These are phyloP conservation scores for Dendrobium chrysotoxum DNA, from an alignment of 106 monocot genomes.

Conservation along the genomic window DNA sequence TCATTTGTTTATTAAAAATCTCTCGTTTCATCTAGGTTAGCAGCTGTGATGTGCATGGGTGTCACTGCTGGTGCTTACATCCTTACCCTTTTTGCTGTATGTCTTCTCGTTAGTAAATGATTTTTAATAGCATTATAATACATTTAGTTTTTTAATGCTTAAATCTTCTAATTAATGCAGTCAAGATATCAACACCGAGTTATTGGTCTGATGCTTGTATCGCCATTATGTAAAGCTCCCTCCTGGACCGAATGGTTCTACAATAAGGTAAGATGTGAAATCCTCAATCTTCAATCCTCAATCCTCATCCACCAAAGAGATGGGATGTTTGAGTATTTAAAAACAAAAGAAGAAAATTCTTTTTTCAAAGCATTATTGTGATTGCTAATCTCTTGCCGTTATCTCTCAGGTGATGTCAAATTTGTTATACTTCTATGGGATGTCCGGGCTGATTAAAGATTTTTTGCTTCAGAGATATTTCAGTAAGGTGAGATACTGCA, in stretches of 20 bases:
- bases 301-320: background rate
- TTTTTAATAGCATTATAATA: background rate
- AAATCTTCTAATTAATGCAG: conserved; percentile 15
- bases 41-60: conserved; percentile 77
- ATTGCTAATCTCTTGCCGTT: too few relatives aligned
- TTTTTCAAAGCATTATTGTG: too few relatives aligned
- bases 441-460: conserved; percentile 65
- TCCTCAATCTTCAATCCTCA: background rate
- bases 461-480: conserved; percentile 71
- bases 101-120: conserved; percentile 3
- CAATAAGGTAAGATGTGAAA: conserved; percentile 39
- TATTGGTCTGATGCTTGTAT: conserved; percentile 61
- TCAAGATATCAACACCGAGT: conserved; percentile 51
- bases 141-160: background rate
- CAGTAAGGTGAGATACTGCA: conserved; percentile 47
- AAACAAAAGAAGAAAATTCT: background rate
- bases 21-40: conserved; percentile 31
- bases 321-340: background rate
- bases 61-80: conserved; percentile 70
- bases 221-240: conserved; percentile 74
- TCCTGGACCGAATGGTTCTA: conserved; percentile 85
- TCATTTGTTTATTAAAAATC: conserved; percentile 2
- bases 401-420: conserved; percentile 57
- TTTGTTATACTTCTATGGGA: conserved; percentile 80
- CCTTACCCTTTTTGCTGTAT: conserved; percentile 75